Evolutionary conservation across 129 eudicot genomes (phyloP), one percentile per base, ranked within the genome.

Genomic region (Silybum marianum): DNA sequence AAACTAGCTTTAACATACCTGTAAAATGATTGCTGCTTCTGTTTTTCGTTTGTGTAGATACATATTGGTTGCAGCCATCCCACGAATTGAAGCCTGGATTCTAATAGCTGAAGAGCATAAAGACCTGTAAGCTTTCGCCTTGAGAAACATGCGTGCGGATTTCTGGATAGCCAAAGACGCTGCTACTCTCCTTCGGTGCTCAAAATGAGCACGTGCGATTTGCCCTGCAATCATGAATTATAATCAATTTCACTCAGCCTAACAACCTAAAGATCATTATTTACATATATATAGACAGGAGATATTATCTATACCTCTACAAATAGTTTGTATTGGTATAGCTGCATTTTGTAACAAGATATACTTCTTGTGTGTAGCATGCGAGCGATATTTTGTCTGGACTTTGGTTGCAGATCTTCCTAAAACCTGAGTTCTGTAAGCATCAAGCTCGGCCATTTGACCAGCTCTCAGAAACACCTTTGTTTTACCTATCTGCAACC

Each of bases 361-460:
- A 83, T 85, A 94, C 5, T 79, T 84, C 74, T 84, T 90, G 48
- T 85, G 88, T 32, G 81, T 83, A 69, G 69, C 6, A 79, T 90
- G 88, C 24, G 97, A 77, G 73, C 86, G 89, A 74, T 69, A 46
- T 81, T 87, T 90, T 76, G 88, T 76, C 81, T 87, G 98, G 79
- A 94, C 86, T 77, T 80, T 84, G 84, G 84, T 68, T 24, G 97
- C 98, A 62, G 95, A 94, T 86, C 36, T 86, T 82, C 97, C 97
- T 78, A 94, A 90, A 69, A 94, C 81, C 88, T 87, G 90, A 77
- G 77, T 81, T 58, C 97, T 78, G 48, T 54, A 85, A 69, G 95
- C 89, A 86, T 91, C 98, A 79, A 94, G 86, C 77, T 94, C 98
- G 21, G 97, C 97, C 97, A 94, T 91, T 84, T 94, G 98, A 84